phyloP scores from a whole-genome alignment of 345 rosid genomes.

The Physaria fendleri region DNA sequence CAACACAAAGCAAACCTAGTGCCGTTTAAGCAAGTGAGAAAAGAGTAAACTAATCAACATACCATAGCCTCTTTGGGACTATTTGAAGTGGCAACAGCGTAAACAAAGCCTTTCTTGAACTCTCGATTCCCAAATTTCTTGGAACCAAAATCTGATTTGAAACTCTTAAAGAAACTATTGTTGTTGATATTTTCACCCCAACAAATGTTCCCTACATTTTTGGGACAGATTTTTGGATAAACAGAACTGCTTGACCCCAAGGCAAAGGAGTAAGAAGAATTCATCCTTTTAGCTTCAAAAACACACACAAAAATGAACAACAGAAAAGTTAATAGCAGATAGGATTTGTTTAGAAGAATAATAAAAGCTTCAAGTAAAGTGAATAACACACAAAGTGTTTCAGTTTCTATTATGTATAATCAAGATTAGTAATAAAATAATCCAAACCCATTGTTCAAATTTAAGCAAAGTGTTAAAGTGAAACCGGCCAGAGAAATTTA shows the following conservation, averaged over 20 bases:
- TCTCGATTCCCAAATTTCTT: slow-evolving; percentile 32
- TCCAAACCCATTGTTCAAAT: slow-evolving; percentile 17
- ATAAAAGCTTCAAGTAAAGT: slow-evolving; percentile 47
- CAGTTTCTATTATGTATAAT: not conserved
- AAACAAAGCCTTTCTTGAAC: slow-evolving; percentile 43
- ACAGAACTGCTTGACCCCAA: slow-evolving; percentile 32
- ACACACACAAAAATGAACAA: not conserved
- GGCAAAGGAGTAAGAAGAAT: slow-evolving; percentile 49
- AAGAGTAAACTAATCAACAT: slow-evolving; percentile 20
- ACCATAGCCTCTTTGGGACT: slow-evolving; percentile 54
- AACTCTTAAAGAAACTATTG: slow-evolving; percentile 34
- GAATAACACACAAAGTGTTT: slow-evolving; percentile 35
- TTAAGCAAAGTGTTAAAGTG: slow-evolving; percentile 36
- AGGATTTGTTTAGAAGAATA: slow-evolving; percentile 15
- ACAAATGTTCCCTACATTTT: slow-evolving; percentile 36
- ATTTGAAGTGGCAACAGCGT: slow-evolving; percentile 60
- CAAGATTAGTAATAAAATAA: slow-evolving; percentile 12
- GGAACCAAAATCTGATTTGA: slow-evolving; percentile 33
- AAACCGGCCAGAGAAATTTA: slow-evolving; percentile 26
- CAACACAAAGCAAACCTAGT: not conserved
- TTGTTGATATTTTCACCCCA: slow-evolving; percentile 49
- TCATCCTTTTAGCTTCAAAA: slow-evolving; percentile 43
- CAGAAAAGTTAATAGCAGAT: slow-evolving; percentile 22
- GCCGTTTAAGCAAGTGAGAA: not conserved
- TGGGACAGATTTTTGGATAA: slow-evolving; percentile 33